Evolutionary conservation across 176 grass and related monocot species (phyloP).

Genomic region (Saccharum spontaneum): DNA sequence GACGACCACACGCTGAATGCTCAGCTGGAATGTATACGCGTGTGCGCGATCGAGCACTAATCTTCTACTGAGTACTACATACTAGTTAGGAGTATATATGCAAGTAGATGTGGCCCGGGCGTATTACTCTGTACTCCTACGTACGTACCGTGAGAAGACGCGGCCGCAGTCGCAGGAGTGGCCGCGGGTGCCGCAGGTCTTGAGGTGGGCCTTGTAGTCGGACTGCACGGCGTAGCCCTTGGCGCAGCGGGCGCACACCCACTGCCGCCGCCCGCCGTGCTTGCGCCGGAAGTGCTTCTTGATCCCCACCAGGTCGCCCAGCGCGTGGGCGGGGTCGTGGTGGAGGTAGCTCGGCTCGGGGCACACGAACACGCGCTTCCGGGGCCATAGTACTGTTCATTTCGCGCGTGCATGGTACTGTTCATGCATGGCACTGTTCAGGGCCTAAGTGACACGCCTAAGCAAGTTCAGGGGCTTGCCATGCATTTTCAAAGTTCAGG

Average conservation of each 20-base stretch:
- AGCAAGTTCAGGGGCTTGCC: too few species aligned
- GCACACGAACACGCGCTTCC: conserved; percentile 83
- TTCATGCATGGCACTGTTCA: too few species aligned
- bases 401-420: too few species aligned
- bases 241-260: conserved; percentile 76
- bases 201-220: conserved; percentile 98
- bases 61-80: too few species aligned
- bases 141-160: conserved; percentile 89
- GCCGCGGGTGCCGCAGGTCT: conserved; percentile 89
- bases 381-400: too few species aligned
- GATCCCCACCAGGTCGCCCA: conserved; percentile 87
- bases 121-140: too few species aligned
- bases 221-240: conserved; percentile 92
- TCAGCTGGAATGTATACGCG: too few species aligned
- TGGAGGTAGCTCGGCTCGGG: conserved; percentile 87
- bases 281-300: conserved; percentile 95
- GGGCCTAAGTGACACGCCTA: too few species aligned
- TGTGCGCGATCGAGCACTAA: too few species aligned
- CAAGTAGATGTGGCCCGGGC: too few species aligned
- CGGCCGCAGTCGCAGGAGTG: conserved; percentile 96
- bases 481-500: too few species aligned
- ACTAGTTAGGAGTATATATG: too few species aligned
- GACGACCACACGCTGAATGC: neutral
- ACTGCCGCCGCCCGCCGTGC: conserved; percentile 78
- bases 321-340: conserved; percentile 82